A percentile compares a stretch with the other conserved stretches of the same genome.
phyloP scores from a whole-genome alignment of 2,329 filamentous ascomycete genomes.

The Paecilomyces formosus region DNA sequence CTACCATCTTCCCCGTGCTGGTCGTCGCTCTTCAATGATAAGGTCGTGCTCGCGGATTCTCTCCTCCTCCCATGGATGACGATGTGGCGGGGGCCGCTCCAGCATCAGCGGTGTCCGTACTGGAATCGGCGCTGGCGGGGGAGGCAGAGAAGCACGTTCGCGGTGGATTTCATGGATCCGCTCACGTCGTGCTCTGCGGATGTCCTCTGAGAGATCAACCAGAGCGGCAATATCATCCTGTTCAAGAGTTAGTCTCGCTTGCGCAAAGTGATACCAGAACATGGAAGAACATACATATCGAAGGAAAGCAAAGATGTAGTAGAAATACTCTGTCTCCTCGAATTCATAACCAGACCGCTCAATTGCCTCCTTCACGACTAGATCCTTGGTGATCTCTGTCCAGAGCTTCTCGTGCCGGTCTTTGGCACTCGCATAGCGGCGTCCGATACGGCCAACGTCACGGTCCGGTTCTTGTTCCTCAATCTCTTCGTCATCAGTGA shows the following conservation, averaged over 20 bases:
- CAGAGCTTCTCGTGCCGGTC: conserved; percentile 60
- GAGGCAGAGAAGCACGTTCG: conserved; percentile 26
- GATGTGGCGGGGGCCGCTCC: conserved; percentile 12
- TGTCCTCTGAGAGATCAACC: conserved; percentile 74
- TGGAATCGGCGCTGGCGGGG: conserved; percentile 9
- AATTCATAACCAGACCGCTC: conserved; percentile 77
- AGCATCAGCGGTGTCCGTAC: conserved; percentile 10
- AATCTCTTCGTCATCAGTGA: conserved; percentile 57
- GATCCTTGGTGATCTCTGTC: conserved; percentile 94
- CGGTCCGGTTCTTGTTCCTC: conserved; percentile 44
- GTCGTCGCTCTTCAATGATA: conserved; percentile 12
- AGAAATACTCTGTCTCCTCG: conserved; percentile 83
- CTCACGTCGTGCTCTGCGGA: conserved; percentile 58
- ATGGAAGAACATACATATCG: conserved; percentile 62
- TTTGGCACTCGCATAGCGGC: conserved; percentile 34
- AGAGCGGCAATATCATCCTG: conserved; percentile 83
- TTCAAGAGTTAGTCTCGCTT: neutral
- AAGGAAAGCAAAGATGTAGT: conserved; percentile 88
- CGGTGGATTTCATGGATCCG: conserved; percentile 53
- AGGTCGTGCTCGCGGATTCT: conserved; percentile 19
- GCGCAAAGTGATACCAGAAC: neutral
- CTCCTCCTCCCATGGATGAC: conserved; percentile 13
- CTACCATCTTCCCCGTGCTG: conserved; percentile 1
- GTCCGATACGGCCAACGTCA: conserved; percentile 34
- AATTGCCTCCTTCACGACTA: conserved; percentile 81